phyloP scores from a whole-genome alignment of 345 rosid species.

The Hibiscus trionum region DNA sequence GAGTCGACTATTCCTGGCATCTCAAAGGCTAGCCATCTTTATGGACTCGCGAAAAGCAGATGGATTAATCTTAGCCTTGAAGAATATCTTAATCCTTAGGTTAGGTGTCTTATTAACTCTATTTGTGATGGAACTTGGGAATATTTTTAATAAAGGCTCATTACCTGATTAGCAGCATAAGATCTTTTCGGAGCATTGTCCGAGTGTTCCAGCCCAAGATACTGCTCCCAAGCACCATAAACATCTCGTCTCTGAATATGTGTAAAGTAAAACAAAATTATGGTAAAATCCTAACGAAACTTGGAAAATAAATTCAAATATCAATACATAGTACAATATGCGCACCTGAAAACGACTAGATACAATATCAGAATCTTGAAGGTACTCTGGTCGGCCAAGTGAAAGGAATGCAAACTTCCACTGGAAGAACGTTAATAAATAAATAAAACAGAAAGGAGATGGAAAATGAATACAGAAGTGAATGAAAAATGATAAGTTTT shows the following conservation, averaged over 20 bases:
- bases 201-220: conserved; percentile 89
- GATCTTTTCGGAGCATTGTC: conserved; percentile 79
- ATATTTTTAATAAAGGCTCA: not conserved
- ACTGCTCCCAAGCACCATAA: conserved; percentile 96
- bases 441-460: not conserved
- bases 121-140: not conserved
- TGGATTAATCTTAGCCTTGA: not conserved
- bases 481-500: not conserved
- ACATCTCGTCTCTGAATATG: conserved; percentile 68
- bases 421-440: conserved; percentile 26
- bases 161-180: conserved; percentile 77
- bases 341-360: conserved; percentile 81
- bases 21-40: not conserved
- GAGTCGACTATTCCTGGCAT: not conserved
- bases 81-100: not conserved
- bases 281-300: not conserved
- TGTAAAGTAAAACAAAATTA: not conserved
- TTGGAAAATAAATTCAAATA: not conserved
- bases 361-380: conserved; percentile 72
- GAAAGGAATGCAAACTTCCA: conserved; percentile 94
- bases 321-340: not conserved
- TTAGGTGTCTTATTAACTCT: not conserved
- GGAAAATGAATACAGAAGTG: not conserved
- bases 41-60: not conserved
- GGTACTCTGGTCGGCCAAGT: conserved; percentile 85